Evolutionary conservation across 2,329 filamentous ascomycete species (phyloP), one percentile per base, ranked within the genome.

Genomic region (Beauveria sp.): DNA sequence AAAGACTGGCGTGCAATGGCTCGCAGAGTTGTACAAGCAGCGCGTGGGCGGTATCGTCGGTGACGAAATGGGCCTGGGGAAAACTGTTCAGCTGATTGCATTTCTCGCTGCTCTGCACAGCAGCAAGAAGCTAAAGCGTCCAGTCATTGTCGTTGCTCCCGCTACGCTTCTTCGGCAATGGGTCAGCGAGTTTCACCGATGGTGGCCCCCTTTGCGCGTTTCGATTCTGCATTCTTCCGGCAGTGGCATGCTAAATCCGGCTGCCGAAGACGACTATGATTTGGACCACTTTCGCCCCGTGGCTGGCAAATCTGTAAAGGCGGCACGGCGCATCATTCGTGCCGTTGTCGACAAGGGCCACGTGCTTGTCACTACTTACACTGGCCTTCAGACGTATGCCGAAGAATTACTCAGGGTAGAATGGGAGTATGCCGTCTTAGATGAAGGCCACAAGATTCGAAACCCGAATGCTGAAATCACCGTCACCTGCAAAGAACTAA

Each of bases 121-220:
- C 74, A 98, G 92, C 75, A 90, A 88, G 67, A 90, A 87, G 69
- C 83, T 98, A 24, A 84, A 83, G 24, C 91, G 91, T 63, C 95
- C 95, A 0, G 87, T 96, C 49, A 91, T 99, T 63, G 84, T 99
- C 8, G 92, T 99, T 4, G 93, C 92, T 56, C 95, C 95, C 2
- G 93, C 93, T 3, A 99, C 95, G 0, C 89, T 99, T 26, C 88
- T 99, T 77, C 89, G 91, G 64, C 95, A 99, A 72, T 99, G 95
- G 95, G 95, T 97, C 14, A 96, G 96, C 66, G 95, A 99, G 71
- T 98, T 99, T 68, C 96, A 99, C 75, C 87, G 88, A 14, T 99
- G 96, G 96, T 99, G 96, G 96, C 95, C 95, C n/a, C 88, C 95
- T n/a, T 79, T 99, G 38, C 85, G 96, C 48, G 95, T 99, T 5